A percentile compares a stretch with the other conserved stretches of the same genome.
Evolutionary conservation across 2,329 filamentous ascomycete species (phyloP).

Genomic region (Colletotrichum endophyticum): DNA sequence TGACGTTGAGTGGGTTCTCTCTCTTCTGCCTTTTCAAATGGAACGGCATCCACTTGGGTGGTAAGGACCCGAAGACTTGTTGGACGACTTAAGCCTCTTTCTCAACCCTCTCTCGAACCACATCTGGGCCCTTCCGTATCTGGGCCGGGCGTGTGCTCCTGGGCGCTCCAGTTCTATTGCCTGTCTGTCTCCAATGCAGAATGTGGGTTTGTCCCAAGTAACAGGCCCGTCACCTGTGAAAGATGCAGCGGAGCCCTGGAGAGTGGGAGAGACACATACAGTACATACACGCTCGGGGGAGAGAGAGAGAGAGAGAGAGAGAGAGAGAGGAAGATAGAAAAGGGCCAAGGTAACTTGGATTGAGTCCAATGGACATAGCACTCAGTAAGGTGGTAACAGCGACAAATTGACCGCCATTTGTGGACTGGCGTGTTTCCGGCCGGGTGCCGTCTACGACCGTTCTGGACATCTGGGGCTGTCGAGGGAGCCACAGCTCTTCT

Average conservation of each 20-base stretch:
- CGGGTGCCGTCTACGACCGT: not conserved
- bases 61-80: not conserved
- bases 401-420: conserved; percentile 6
- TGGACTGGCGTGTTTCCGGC: not conserved
- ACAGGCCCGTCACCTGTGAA: not conserved
- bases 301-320: too few species aligned
- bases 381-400: not conserved
- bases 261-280: not conserved
- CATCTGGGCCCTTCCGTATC: not conserved
- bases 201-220: not conserved
- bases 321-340: too few species aligned
- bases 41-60: not conserved
- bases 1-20: conserved; percentile 3
- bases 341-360: too few species aligned
- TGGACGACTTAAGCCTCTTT: conserved; percentile 11
- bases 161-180: not conserved
- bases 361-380: not conserved
- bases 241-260: not conserved
- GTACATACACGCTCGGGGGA: too few species aligned
- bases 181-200: not conserved
- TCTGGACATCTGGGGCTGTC: not conserved
- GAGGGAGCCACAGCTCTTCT: not conserved
- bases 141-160: not conserved
- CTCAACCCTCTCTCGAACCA: not conserved
- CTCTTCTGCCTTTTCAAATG: not conserved